Evolutionary conservation across 225 moss, liverwort and hornwort genomes (phyloP).

Genomic region (Physcomitrium patens): DNA sequence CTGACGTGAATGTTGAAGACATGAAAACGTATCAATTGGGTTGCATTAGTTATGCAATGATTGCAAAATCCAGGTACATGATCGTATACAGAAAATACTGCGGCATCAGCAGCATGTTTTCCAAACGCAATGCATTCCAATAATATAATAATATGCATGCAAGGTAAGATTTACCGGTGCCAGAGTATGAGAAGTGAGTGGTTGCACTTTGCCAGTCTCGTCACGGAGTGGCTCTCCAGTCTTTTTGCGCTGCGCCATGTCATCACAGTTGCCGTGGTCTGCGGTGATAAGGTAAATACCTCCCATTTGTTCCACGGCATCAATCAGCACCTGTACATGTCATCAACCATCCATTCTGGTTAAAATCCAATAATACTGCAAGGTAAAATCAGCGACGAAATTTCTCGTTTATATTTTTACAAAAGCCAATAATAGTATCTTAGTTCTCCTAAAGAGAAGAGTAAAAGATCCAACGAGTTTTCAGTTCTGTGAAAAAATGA

Average conservation of each 20-base stretch:
- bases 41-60: background rate
- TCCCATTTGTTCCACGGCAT: constrained; percentile 64
- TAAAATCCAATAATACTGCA: too few species aligned
- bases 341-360: constrained; percentile 18
- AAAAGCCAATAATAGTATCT: too few species aligned
- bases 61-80: too few species aligned
- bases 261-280: constrained; percentile 88
- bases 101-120: too few species aligned
- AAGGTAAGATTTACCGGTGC: constrained; percentile 58
- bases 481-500: background rate
- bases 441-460: background rate
- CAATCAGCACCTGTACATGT: constrained; percentile 58
- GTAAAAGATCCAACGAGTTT: background rate
- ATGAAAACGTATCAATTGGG: background rate
- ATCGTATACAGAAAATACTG: too few species aligned
- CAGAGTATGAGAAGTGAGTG: constrained; percentile 85
- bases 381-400: background rate
- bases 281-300: constrained; percentile 85
- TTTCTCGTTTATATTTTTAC: too few species aligned
- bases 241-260: constrained; percentile 90
- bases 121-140: too few species aligned
- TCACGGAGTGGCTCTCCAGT: constrained; percentile 71
- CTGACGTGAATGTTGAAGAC: background rate
- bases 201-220: constrained; percentile 64
- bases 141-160: background rate